phyloP scores from a whole-genome alignment of 2,329 filamentous ascomycete genomes.

The Aspergillus persii region DNA sequence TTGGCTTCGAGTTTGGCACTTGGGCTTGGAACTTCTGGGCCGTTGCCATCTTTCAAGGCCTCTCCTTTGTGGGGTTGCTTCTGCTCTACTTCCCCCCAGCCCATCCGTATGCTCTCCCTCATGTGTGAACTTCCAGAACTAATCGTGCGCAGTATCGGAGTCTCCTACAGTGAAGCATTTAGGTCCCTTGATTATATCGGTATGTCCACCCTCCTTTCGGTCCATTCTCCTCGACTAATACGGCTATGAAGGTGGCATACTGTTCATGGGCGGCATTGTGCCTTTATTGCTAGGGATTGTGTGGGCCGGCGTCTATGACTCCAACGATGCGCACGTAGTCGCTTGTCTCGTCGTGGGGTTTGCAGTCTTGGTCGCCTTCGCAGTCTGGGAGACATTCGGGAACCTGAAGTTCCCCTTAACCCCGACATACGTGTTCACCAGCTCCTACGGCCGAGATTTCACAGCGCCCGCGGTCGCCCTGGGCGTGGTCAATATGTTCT shows the following conservation, averaged over 20 bases:
- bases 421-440: constrained; percentile 47
- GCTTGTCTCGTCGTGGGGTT: constrained; percentile 39
- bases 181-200: not conserved
- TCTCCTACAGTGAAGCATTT: not conserved
- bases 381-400: constrained; percentile 41
- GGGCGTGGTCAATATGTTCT: constrained; percentile 53
- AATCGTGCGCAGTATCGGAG: not conserved
- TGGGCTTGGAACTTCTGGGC: constrained; percentile 51
- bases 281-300: constrained; percentile 43
- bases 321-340: constrained; percentile 38
- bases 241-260: constrained; percentile 22
- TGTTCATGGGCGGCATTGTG: constrained; percentile 37
- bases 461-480: constrained; percentile 47
- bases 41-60: constrained; percentile 43
- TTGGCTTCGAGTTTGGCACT: constrained; percentile 22
- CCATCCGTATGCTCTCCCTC: constrained; percentile 32
- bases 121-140: not conserved
- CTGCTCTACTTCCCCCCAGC: constrained; percentile 43
- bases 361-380: constrained; percentile 35
- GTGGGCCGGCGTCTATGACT: constrained; percentile 37
- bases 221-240: not conserved
- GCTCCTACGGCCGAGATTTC: constrained; percentile 47
- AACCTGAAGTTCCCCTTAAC: constrained; percentile 42
- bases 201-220: not conserved
- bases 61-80: constrained; percentile 46